phyloP scores from a whole-genome alignment of 352 stramenopile genomes.

The Pythium aphanidermatum region DNA sequence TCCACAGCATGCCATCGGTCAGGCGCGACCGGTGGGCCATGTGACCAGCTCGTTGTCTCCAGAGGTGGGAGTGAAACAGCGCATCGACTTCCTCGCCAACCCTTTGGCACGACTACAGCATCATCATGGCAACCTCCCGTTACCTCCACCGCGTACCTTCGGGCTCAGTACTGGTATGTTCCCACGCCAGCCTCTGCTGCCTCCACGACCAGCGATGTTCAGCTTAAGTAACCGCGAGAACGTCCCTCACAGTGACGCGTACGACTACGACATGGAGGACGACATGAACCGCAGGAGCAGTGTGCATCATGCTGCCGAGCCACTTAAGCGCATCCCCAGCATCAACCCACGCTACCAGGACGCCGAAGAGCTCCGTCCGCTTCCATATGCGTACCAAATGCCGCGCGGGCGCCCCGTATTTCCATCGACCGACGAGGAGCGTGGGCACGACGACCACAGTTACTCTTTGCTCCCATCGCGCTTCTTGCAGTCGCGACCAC shows the following conservation, averaged over 20 bases:
- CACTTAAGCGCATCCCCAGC: conserved; percentile 15
- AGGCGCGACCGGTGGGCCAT: no score
- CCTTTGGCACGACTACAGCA: conserved; percentile 11
- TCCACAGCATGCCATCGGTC: conserved; percentile 16
- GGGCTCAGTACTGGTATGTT: conserved; percentile 8
- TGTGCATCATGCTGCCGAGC: background rate
- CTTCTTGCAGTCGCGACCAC: conserved; percentile 4
- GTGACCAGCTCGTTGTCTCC: no score
- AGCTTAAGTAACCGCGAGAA: conserved; percentile 8
- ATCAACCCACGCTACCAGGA: conserved; percentile 4
- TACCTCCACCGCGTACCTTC: conserved; percentile 13
- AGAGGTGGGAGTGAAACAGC: conserved; percentile 32
- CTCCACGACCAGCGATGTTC: background rate
- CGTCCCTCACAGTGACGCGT: conserved; percentile 6
- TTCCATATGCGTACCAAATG: conserved; percentile 12
- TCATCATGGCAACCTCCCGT: conserved; percentile 1
- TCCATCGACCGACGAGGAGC: conserved; percentile 11
- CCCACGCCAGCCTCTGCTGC: conserved; percentile 5
- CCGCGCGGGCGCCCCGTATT: conserved; percentile 2
- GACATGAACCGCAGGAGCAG: background rate
- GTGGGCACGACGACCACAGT: conserved; percentile 5
- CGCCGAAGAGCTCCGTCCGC: conserved; percentile 13
- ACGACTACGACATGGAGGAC: background rate
- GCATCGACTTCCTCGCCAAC: conserved; percentile 59
- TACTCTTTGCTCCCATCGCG: conserved; percentile 8